Evolutionary conservation across 1,284 basidiomycete genomes (phyloP), one percentile per base, ranked within the genome.

Genomic region (Leccinum fuscescens): DNA sequence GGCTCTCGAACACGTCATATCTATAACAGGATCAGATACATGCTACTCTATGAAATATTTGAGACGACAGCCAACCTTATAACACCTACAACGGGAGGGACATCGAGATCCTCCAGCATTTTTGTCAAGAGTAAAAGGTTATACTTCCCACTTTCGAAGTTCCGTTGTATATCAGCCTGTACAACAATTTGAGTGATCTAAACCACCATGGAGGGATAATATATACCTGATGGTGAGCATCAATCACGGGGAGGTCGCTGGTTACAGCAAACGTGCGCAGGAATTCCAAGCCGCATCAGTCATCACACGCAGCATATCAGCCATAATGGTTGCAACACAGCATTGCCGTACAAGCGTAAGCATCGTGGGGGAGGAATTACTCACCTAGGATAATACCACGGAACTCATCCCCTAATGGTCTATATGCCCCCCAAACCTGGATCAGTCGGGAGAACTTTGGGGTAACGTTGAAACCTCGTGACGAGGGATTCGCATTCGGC

Each of bases 331-430:
- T 11, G 84, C 85, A 42, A 82, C 73, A 54, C 72, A 71, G 35
- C 77, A 67, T 59, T 75, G 75, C 59, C 77, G 77, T 17, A 85
- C 85, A 49, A 65, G 57, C 44, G 29, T 58, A 37, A 29, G 50
- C 20, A 17, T 61, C 56, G n/a, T 22, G 49, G 20, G 14, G 53
- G 31, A 39, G 59, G 50, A 58, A 74, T 55, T 55, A 29, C 71
- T 59, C 61, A 89, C 90, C 88, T 65, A 89, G 80, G 29, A 92
- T 71, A 31, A 91, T 78, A 12, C 82, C 86, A 49, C 87, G 81
- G 67, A 92, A 90, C 1, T 69, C 66, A 55, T 82, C 79, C 6
- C 81, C 83, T 44, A 82, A 78, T 14, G 77, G 72, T 57, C 78
- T 75, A 67, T 81, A 86, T 3, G 80, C 76, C 56, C 79, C 80